Base-by-base conservation (phyloP, 2,329 filamentous ascomycete genomes). In the Fusarium hainanense region DNA sequence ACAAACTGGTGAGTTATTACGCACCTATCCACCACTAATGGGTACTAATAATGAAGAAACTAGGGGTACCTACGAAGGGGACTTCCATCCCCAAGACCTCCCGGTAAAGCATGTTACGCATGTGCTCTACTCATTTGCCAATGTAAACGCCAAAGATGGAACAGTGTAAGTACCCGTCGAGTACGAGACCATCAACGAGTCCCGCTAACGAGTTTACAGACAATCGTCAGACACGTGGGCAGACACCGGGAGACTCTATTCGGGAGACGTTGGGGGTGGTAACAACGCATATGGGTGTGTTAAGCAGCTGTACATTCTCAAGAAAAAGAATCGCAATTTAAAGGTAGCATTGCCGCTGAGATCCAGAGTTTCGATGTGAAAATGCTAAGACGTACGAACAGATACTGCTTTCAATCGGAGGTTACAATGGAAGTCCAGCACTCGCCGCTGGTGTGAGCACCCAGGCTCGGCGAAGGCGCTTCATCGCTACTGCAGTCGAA, bases 261-360 rank as follows among this genome's bases (percentile, higher is more conserved):
- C 87, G 0, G 82, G 79, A 14, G 92, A 95, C 76, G 69, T 87
- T 2, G 87, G 84, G 84, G 86, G 89, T 9, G 82, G 88, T 7
- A 88, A 82, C 62, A 93, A 95, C 75, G 88, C 89, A 52, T 94
- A 93, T 74, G 93, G 93, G 42, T 91, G 89, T 75, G 79, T 93
- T 68, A 94, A 94, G 80, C 92, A 95, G 76, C 82, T 97, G 2
- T 93, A 87, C 77, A 79, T 93, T 2, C 85, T 92, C 54, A 97
- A 97, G 83, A 90, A 93, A 80, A 81, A 85, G 71, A 88, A 97
- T 77, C 88, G 93, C 21, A 88, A 92, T 54, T 80, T 97, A 60
- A 97, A 97, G 80, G 85, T 91, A 47, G 41, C 56, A 32, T 16
- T 49, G 49, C 12, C 46, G 46, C 34, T 16, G 46, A 50, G n/a